Base-by-base conservation (phyloP, 1,139 yeast species). In the Pichia sp. region DNA sequence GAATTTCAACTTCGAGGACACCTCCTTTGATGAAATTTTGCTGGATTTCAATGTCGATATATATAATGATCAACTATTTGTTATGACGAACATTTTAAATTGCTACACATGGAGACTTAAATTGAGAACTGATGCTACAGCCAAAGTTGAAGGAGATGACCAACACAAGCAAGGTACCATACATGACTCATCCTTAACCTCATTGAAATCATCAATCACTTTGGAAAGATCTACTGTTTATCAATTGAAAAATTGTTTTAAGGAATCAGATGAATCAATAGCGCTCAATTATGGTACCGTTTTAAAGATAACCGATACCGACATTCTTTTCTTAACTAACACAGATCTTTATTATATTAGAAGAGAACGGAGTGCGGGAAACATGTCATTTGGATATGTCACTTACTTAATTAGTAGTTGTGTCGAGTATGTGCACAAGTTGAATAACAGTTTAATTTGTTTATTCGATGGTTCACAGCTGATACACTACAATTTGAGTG, bases 301-400 rank as follows among this genome's bases (percentile, higher is more conserved):
- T 19, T 39, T 55, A 43, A 60, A 47, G 55, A 58, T 57, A 25
- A 63, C 57, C 18, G 66, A 62, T 13, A 58, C 60, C 12, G 71
- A 70, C 52, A 42, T 70, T 10, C 51, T 71, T 30, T 53, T 69
- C 3, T 58, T 70, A 19, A 55, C 65, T 10, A 64, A 64, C 39
- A 66, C 70, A 16, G 69, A 70, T 34, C 54, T 71, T 22, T 54
- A 64, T 5, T 65, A 67, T 43, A 57, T 66, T 10, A 66, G 56
- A 63, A 71, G 55, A 60, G 65, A 55, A n/a, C 42, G 41, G 10
- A 49, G 45, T 3, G 36, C 51, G 2, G 30, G 37, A 4, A 51
- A 47, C 8, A 56, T 49, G 46, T 47, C 52, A 6, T 47, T 41
- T 25, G 48, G 51, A 3, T 64, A 59, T 44, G 58, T 59, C 26